Base-by-base conservation (phyloP, 768 basidiomycete species). In the Lentinula raphanica region DNA sequence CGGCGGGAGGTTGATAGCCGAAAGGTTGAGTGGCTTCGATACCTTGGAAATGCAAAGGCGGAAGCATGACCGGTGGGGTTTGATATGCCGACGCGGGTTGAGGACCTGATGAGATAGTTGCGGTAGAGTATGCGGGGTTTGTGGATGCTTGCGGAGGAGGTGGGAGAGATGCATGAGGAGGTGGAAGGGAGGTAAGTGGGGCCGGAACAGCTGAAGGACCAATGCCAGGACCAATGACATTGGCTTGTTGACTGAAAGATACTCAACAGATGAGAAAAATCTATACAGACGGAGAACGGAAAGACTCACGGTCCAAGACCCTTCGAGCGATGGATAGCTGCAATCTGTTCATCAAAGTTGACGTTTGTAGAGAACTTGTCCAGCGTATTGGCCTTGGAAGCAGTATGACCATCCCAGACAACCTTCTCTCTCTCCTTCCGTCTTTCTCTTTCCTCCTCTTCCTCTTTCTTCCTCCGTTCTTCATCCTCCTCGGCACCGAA, bases 331-430 rank as follows among this genome's bases (percentile, higher is more conserved):
- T 97, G 95, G 59, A 98, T 94, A 49, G 94, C 93, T 44, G 92
- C 92, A 69, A 99, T 99, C 70, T 99, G 97, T 67, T 98, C 94
- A 74, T 98, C 94, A 69, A 98, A 87, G 69, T 94, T 95, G 77
- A 92, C 94, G 61, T 89, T 88, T 15, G 85, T 87, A 49, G 94
- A 94, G 77, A 88, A 99, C 68, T 93, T 93, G 80, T 94, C 91
- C 67, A 94, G 78, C 1, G 94, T 97, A 63, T 85, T 86, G 49
- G 88, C 88, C 74, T 95, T 98, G 44, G 93, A 90, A 44, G 93
- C 90, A 1, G 95, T 95, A 71, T 98, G 95, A 65, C 97, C 97
- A 72, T 98, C 97, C 97, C 97, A 99, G 49, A 98, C 92, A 63
- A 92, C 90, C 69, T 91, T 94, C 73, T 98, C 97, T 69, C 87